Evolutionary conservation across 352 stramenopile species (phyloP), one percentile per base, ranked within the genome.

Genomic region (Phytophthora hibernalis): DNA sequence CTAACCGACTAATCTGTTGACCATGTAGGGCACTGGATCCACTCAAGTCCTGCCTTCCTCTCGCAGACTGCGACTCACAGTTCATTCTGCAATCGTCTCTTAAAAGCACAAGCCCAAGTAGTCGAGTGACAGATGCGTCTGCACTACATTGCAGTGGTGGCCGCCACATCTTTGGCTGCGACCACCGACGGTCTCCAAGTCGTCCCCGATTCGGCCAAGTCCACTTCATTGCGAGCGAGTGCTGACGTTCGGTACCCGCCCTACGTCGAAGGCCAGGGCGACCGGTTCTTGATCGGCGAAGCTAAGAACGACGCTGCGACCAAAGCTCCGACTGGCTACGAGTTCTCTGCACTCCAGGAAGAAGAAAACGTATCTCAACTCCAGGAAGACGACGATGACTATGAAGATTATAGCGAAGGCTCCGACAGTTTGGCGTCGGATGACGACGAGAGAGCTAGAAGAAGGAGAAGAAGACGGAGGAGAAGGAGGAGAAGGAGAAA

Each of bases 191-290:
- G 65, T 6, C 65, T 69, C 31, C 45, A 73, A 22, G 48, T 63
- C 21, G 47, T 33, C 18, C 22, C 65, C 3, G 54, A 65, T 44
- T 69, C 65, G 47, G 65, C 47, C 20, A 55, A 52, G 42, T 66
- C 55, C 35, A 53, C 48, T 1, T 58, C 56, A 5, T 38, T 71
- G 26, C 56, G 57, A 44, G 38, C 28, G 16, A 31, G 20, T 31
- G 26, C 56, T n/a, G 64, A 67, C 4, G 12, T 8, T 30, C 35
- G 56, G 0, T 45, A 71, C 31, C 56, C 59, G 20, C 50, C 64
- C 2, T 61, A 61, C 57, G 42, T 71, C 20, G 56, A 71, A 56
- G 56, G 64, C 18, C 56, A 67, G 33, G 49, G 50, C 15, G 56
- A 67, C 13, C 48, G 64, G 5, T 58, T 71, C 30, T 30, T 71